A percentile compares a stretch with the other conserved stretches of the same genome.
Conservation (phyloP, 2,329 filamentous ascomycete genomes). For the Colletotrichum salicis region DNA sequence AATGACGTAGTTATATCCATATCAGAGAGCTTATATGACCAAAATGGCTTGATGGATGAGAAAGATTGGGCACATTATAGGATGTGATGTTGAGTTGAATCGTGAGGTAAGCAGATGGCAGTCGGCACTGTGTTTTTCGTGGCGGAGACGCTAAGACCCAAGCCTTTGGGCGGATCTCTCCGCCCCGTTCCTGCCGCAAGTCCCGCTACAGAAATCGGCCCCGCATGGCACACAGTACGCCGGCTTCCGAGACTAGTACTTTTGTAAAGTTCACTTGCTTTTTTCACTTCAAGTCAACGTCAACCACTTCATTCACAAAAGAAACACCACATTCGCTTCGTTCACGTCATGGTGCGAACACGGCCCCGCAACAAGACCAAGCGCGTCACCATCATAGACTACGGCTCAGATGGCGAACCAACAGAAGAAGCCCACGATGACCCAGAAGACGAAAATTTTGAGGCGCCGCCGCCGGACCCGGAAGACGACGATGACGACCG, state of each 20-base stretch:
- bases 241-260: background rate
- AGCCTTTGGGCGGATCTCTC: background rate
- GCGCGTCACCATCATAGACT: constrained; percentile 21
- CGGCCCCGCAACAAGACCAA: constrained; percentile 29
- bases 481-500: constrained; percentile 44
- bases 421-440: constrained; percentile 34
- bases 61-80: background rate
- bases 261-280: background rate
- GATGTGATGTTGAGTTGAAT: background rate
- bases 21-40: too few relatives aligned
- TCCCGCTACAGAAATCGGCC: background rate
- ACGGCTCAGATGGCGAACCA: constrained; percentile 28
- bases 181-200: background rate
- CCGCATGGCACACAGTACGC: background rate
- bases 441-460: constrained; percentile 38
- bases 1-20: rapidly evolving
- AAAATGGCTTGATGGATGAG: background rate
- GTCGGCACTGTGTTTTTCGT: background rate
- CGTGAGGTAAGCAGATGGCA: background rate
- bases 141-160: background rate
- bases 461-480: constrained; percentile 35
- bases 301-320: background rate
- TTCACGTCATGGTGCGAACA: constrained; percentile 23
- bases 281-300: background rate
- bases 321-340: background rate